Percentiles rank a stretch among this genome's conserved stretches.
phyloP scores from a whole-genome alignment of 257 asterid genomes.

The Solanum tacnaense region DNA sequence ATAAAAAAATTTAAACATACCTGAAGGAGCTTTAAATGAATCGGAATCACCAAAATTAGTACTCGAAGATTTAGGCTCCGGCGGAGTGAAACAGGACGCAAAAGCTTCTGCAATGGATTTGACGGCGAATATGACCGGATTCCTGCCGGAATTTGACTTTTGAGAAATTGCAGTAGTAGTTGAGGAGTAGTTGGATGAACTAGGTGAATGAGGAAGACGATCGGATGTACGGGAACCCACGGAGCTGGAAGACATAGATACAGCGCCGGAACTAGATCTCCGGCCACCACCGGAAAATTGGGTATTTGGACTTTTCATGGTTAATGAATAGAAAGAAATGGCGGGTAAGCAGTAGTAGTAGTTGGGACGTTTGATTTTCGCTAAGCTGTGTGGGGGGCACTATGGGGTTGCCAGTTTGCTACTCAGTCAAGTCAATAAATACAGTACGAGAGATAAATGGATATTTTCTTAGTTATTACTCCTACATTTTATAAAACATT shows the following conservation, averaged over 20 bases:
- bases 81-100: conserved; percentile 56
- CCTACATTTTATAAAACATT: neutral
- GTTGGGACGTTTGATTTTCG: conserved; percentile 12
- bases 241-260: conserved; percentile 3
- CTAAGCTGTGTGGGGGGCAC: neutral
- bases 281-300: conserved; percentile 24
- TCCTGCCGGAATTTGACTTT: conserved; percentile 24
- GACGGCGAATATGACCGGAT: conserved; percentile 28
- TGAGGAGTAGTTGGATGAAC: conserved; percentile 24
- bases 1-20: conserved; percentile 6
- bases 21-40: conserved; percentile 19
- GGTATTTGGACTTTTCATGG: conserved; percentile 32
- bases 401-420: neutral
- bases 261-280: conserved; percentile 21
- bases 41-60: conserved; percentile 24
- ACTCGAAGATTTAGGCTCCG: conserved; percentile 26
- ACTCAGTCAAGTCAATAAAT: neutral
- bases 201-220: conserved; percentile 18
- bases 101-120: conserved; percentile 48
- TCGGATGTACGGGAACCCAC: conserved; percentile 15
- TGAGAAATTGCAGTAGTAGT: conserved; percentile 31
- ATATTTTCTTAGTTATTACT: neutral
- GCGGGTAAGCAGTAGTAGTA: conserved; percentile 34
- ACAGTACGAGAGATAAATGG: neutral
- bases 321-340: conserved; percentile 5